Base-by-base conservation (phyloP, 2,329 filamentous ascomycete species). In the Podosphaera aphanis region DNA sequence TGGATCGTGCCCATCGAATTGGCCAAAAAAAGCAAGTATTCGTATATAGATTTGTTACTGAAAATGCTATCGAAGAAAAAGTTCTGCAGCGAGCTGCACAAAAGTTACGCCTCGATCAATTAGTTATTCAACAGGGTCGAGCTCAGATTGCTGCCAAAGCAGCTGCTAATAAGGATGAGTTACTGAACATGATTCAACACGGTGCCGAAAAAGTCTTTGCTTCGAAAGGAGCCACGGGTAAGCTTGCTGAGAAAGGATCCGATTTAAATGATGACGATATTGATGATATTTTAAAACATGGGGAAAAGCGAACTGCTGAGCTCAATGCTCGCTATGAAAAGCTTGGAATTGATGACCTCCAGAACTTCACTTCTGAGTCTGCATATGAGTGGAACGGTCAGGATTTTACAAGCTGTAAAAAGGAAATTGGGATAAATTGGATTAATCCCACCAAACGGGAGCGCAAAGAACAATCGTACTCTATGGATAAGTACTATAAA, bases 371-470 rank as follows among this genome's bases (percentile, higher is more conserved):
- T 1, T 94, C 88, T 0, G 90, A 98, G 56, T 93, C 84, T 46
- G 86, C 92, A 0, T 98, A 98, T 57, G 90, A 95, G 59, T 98
- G 92, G 92, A 98, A 98, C 52, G 90, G 90, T 41, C 79, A 95
- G 63, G 88, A 88, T 56, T 98, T 98, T 60, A 83, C 85, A 45
- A 83, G 81, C 48, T 74, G 79, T 59, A 92, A 92, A 65, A 93
- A 92, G 62, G 84, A 93, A 43, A 83, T 94, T 51, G 84, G 83
- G 43, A 73, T 94, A 52, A 86, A 70, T 57, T 98, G 92, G 92
- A 98, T 98, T 65, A 93, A 98, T 56, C 92, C 90, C 2, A 78
- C 88, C 15, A 98, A 98, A 69, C 86, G 90, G 62, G 92, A 98
- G 65, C 83, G 90, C 57, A 98, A 95, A 62, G 88, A 95, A 59